Percentiles rank a stretch among this genome's conserved stretches.
Conservation (phyloP, 129 eudicot species). For the Pseudognaphalium luteoalbum region DNA sequence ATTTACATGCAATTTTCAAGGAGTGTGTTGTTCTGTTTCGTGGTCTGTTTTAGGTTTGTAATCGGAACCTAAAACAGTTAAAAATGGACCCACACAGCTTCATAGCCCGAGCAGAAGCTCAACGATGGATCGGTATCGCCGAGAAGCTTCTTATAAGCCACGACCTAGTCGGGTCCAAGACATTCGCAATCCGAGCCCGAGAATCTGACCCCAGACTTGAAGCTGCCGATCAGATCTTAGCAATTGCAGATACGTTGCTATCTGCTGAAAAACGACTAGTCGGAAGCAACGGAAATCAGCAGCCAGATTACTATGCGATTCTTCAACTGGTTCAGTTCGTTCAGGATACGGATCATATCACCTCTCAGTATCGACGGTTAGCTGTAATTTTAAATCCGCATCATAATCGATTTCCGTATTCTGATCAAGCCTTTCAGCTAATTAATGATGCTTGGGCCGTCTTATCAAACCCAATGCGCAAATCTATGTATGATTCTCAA, state of each 20-base stretch:
- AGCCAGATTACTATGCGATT: conserved; percentile 64
- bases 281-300: conserved; percentile 37
- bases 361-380: conserved; percentile 62
- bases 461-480: conserved; percentile 62
- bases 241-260: conserved; percentile 73
- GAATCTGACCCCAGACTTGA: conserved; percentile 82
- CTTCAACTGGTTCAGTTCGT: conserved; percentile 64
- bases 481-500: conserved; percentile 62
- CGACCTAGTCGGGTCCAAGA: conserved; percentile 73
- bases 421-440: conserved; percentile 73
- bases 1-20: background rate
- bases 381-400: conserved; percentile 46
- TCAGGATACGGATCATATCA: conserved; percentile 59
- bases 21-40: background rate
- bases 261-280: conserved; percentile 65
- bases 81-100: conserved; percentile 68
- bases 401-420: conserved; percentile 43
- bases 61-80: background rate
- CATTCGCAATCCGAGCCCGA: conserved; percentile 86
- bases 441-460: conserved; percentile 76
- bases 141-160: conserved; percentile 72
- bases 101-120: conserved; percentile 68
- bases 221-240: conserved; percentile 84
- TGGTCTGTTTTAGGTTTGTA: background rate
- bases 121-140: conserved; percentile 79